Percentiles rank a stretch among this genome's conserved stretches.
Evolutionary conservation across 768 basidiomycete genomes (phyloP).

Genomic region (Sarcodon sp.): DNA sequence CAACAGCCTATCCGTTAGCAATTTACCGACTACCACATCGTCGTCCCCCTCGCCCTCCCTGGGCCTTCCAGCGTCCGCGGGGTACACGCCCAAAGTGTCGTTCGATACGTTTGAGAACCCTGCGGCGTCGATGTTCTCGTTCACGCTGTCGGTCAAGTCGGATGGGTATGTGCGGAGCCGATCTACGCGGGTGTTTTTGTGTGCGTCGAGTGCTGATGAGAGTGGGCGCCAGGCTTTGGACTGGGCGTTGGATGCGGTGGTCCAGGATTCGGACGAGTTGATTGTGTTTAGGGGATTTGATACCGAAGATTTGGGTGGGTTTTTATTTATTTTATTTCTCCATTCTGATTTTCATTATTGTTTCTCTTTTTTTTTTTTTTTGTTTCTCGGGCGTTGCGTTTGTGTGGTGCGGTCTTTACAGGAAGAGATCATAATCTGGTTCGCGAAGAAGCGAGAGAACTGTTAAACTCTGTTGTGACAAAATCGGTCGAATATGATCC

Average conservation of each 20-base stretch:
- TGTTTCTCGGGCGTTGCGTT: background rate
- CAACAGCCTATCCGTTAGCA: background rate
- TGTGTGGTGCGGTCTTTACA: constrained; percentile 10
- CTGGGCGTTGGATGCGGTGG: constrained; percentile 80
- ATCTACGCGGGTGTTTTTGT: constrained; percentile 79
- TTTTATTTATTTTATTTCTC: background rate
- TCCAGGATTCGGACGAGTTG: constrained; percentile 85
- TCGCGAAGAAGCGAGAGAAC: constrained; percentile 75
- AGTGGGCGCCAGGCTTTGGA: constrained; percentile 81
- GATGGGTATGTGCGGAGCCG: constrained; percentile 67
- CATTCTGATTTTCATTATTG: background rate
- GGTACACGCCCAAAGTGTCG: constrained; percentile 56
- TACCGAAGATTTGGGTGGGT: constrained; percentile 68
- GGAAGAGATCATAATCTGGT: constrained; percentile 68
- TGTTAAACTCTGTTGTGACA: constrained; percentile 71
- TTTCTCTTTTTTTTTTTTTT: no score
- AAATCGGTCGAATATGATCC: constrained; percentile 70
- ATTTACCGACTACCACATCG: constrained; percentile 5
- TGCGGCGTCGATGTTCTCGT: constrained; percentile 76
- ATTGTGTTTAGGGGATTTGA: constrained; percentile 88
- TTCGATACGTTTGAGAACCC: constrained; percentile 85
- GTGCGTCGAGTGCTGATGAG: constrained; percentile 82
- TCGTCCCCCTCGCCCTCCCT: constrained; percentile 15
- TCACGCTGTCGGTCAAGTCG: constrained; percentile 73
- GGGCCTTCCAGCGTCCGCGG: constrained; percentile 6